Evolutionary conservation across 2,329 filamentous ascomycete species (phyloP).

Genomic region (Fusarium sp.): DNA sequence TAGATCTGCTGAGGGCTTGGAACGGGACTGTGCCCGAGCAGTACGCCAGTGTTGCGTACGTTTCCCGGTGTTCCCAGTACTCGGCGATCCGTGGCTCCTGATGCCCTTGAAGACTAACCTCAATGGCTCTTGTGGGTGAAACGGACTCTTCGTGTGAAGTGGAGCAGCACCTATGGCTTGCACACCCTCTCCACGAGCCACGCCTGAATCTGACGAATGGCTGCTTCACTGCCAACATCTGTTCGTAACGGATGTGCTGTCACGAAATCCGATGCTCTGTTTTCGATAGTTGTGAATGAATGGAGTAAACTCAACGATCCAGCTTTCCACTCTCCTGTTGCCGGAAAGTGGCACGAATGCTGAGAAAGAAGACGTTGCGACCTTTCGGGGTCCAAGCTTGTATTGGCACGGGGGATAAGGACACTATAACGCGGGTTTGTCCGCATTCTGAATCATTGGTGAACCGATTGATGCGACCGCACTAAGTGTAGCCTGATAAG

Average conservation of each 20-base stretch:
- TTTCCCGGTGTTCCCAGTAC: fast-evolving
- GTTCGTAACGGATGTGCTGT: not conserved
- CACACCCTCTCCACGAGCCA: no score
- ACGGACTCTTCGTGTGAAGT: not conserved
- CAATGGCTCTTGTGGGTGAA: not conserved
- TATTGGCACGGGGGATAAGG: not conserved
- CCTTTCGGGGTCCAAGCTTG: not conserved
- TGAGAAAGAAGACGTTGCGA: not conserved
- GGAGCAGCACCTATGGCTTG: no score
- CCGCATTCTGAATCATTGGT: not conserved
- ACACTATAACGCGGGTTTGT: not conserved
- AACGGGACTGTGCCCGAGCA: not conserved
- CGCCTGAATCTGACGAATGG: not conserved
- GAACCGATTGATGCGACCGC: not conserved
- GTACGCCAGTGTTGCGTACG: not conserved
- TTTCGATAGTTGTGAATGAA: not conserved
- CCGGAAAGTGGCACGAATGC: not conserved
- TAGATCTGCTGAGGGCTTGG: not conserved
- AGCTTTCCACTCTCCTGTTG: no score
- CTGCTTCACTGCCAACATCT: not conserved
- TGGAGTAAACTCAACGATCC: not conserved
- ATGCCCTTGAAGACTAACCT: not conserved
- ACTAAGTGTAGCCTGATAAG: not conserved
- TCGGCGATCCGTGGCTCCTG: not conserved
- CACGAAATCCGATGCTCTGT: not conserved